Conservation (phyloP, 441 rosid genomes). For the Biscutella laevigata region DNA sequence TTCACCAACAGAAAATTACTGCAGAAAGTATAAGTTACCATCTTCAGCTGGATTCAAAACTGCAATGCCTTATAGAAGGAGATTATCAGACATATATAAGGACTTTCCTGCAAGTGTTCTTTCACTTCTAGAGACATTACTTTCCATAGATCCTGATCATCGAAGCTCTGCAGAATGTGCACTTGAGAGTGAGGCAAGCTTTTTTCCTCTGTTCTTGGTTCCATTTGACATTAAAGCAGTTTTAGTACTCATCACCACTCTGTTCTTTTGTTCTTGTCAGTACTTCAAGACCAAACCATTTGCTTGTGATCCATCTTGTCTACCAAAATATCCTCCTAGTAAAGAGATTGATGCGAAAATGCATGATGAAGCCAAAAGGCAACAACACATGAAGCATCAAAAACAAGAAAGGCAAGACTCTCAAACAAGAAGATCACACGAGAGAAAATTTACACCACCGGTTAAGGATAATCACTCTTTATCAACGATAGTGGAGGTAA, state of each 20-base stretch:
- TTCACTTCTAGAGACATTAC: conserved; percentile 67
- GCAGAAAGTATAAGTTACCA: conserved; percentile 56
- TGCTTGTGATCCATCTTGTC: conserved; percentile 69
- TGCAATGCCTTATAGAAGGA: conserved; percentile 45
- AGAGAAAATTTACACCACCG: conserved; percentile 19
- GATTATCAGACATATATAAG: conserved; percentile 46
- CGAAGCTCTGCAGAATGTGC: conserved; percentile 67
- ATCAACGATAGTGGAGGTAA: conserved; percentile 44
- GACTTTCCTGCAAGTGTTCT: conserved; percentile 52
- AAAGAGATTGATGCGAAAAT: conserved; percentile 78
- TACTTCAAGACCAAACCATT: conserved; percentile 56
- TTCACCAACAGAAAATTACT: conserved; percentile 72
- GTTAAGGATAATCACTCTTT: conserved; percentile 30
- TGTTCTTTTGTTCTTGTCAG: conserved; percentile 32
- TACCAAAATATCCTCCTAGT: conserved; percentile 91
- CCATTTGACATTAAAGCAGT: neutral
- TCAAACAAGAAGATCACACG: conserved; percentile 37
- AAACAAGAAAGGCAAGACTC: conserved; percentile 30
- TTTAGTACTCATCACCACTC: conserved; percentile 2
- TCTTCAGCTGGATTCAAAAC: conserved; percentile 60
- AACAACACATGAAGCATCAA: conserved; percentile 26
- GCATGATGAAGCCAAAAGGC: conserved; percentile 55
- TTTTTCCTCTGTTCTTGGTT: conserved; percentile 9
- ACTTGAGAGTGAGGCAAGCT: conserved; percentile 61
- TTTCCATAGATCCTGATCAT: conserved; percentile 63